phyloP scores from a whole-genome alignment of 805 yeast species.

The Teunomyces aglyptinius region DNA sequence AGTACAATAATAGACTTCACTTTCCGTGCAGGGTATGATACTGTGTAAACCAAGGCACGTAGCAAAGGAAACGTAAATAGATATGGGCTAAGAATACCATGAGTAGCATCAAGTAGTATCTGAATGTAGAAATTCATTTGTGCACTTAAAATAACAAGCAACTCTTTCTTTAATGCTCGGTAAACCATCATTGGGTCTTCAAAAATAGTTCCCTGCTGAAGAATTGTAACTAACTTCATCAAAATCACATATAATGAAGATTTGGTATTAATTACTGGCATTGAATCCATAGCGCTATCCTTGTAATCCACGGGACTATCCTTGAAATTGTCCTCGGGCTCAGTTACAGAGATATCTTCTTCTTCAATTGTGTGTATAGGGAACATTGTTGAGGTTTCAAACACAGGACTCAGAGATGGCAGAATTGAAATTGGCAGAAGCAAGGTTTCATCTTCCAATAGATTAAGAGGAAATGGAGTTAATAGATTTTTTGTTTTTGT shows the following conservation, averaged over 20 bases:
- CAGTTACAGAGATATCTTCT: not conserved
- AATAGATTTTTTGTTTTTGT: not conserved
- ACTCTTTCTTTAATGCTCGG: not conserved
- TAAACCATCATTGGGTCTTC: not conserved
- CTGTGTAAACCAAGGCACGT: not conserved
- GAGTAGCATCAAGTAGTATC: not conserved
- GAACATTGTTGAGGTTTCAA: not conserved
- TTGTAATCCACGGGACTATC: not conserved
- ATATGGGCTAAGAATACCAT: not conserved
- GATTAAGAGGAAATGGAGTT: constrained; percentile 3
- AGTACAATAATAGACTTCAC: not conserved
- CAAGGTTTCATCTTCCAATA: not conserved
- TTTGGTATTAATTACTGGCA: not conserved
- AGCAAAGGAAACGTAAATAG: not conserved
- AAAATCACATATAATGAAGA: not conserved
- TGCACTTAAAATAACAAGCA: not conserved
- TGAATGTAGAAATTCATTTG: not conserved
- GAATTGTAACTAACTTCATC: not conserved
- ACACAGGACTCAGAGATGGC: not conserved
- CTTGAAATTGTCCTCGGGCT: not conserved
- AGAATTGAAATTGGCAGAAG: not conserved
- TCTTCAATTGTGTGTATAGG: constrained; percentile 2
- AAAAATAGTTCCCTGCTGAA: constrained; percentile 4
- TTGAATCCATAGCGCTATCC: not conserved
- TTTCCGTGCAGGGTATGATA: not conserved